These are phyloP conservation scores for Mycena sanguinolenta DNA, from an alignment of 768 basidiomycete species.

Conservation along the genomic window DNA sequence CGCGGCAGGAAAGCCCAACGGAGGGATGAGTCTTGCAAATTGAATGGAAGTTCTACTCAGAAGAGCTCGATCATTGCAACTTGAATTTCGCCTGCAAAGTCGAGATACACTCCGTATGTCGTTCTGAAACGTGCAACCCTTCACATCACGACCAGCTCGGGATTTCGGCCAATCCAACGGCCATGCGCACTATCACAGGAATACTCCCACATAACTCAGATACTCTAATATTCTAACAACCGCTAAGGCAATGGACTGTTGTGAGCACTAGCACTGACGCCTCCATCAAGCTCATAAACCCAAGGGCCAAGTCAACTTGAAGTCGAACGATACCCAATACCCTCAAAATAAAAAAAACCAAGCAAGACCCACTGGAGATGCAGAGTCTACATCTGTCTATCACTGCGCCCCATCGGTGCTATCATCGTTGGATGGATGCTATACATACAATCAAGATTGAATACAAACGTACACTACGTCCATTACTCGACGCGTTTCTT, in stretches of 20 bases:
- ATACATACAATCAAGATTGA: conserved; percentile 32
- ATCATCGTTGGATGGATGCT: background rate
- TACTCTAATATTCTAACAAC: background rate
- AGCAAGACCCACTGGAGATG: background rate
- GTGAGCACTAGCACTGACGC: background rate
- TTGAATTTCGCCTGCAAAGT: conserved; percentile 5
- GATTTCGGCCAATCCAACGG: conserved; percentile 10
- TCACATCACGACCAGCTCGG: conserved; percentile 22
- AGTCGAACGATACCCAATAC: too few relatives aligned
- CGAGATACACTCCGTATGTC: conserved; percentile 1
- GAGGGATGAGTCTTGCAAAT: conserved; percentile 8
- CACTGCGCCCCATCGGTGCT: conserved; percentile 8
- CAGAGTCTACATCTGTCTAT: conserved; percentile 11
- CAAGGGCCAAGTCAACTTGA: too few relatives aligned
- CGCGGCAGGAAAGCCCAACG: conserved; percentile 7
- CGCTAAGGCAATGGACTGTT: background rate
- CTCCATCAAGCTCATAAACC: too few relatives aligned
- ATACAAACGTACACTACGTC: conserved; percentile 23
- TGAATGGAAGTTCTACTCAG: conserved; percentile 1
- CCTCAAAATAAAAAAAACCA: background rate
- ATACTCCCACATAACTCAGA: conserved; percentile 4
- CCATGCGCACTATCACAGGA: conserved; percentile 9
- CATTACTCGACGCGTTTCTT: conserved; percentile 56
- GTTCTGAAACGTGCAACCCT: conserved; percentile 23
- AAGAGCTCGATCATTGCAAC: conserved; percentile 2